A percentile compares a stretch with the other conserved stretches of the same genome.
Conservation (phyloP, 2,329 filamentous ascomycete species). For the Epichloe uncinata region DNA sequence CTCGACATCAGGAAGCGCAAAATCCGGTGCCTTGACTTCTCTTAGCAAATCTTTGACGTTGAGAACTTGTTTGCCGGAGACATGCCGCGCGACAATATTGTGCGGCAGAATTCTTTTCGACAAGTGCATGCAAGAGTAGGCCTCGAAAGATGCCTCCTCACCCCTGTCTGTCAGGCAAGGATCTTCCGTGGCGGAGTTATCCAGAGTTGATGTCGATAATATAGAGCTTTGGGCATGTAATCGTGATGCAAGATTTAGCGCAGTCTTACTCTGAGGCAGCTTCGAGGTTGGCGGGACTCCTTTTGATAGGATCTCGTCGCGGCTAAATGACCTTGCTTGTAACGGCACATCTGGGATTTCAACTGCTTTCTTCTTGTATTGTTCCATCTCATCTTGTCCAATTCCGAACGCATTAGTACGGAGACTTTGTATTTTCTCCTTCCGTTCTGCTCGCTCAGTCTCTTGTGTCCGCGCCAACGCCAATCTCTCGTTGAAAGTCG, state of each 20-base stretch:
- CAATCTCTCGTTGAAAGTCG: conserved; percentile 75
- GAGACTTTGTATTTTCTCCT: conserved; percentile 37
- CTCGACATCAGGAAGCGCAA: conserved; percentile 67
- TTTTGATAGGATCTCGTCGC: conserved; percentile 45
- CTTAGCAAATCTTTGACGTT: conserved; percentile 69
- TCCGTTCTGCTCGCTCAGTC: conserved; percentile 32
- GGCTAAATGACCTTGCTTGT: conserved; percentile 40
- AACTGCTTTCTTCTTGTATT: conserved; percentile 43
- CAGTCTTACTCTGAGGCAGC: conserved; percentile 32
- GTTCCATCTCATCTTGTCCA: conserved; percentile 43
- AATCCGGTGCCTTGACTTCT: conserved; percentile 70
- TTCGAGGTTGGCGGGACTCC: conserved; percentile 10
- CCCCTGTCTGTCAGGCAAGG: conserved; percentile 10
- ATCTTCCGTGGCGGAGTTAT: conserved; percentile 5
- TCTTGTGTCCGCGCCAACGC: conserved; percentile 53
- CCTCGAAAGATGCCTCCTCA: conserved; percentile 52
- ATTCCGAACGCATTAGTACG: conserved; percentile 46
- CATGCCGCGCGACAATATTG: conserved; percentile 60
- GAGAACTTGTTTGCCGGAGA: conserved; percentile 65
- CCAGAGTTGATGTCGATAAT: not conserved
- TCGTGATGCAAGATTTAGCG: conserved; percentile 16
- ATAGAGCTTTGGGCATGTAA: conserved; percentile 10
- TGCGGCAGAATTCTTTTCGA: conserved; percentile 75
- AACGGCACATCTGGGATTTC: conserved; percentile 37
- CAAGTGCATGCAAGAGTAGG: conserved; percentile 75